phyloP scores from a whole-genome alignment of 2,329 filamentous ascomycete species.

The Endothia cerciana region DNA sequence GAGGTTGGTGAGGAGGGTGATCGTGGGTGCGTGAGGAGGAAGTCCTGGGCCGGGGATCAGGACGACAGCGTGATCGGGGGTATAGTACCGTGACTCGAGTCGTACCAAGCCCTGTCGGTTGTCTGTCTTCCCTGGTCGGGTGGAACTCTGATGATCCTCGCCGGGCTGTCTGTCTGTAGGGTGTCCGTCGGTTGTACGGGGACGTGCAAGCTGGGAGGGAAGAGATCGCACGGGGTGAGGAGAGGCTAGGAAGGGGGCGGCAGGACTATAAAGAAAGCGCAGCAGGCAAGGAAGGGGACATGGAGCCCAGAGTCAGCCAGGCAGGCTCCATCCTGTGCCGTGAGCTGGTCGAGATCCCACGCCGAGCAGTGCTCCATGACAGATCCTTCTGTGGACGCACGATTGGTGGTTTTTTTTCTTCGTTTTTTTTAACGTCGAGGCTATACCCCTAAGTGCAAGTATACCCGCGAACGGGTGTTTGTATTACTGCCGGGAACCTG shows the following conservation, averaged over 20 bases:
- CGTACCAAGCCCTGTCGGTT: neutral
- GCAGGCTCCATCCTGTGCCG: conserved; percentile 20
- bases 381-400: neutral
- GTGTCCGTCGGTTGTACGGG: neutral
- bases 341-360: conserved; percentile 1
- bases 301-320: conserved; percentile 33
- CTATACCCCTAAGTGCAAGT: conserved; percentile 65
- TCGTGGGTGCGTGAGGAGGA: neutral
- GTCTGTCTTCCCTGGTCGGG: neutral
- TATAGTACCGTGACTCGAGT: neutral
- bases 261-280: conserved; percentile 19
- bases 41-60: neutral
- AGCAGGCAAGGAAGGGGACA: conserved; percentile 7
- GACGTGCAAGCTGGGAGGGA: neutral
- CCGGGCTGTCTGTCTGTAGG: neutral
- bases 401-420: too few species aligned
- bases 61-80: neutral
- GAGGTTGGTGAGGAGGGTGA: neutral
- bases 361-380: neutral
- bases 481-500: conserved; percentile 20
- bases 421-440: conserved; percentile 15
- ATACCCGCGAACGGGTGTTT: conserved; percentile 39
- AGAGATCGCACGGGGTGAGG: neutral
- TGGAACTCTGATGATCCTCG: neutral
- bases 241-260: conserved; percentile 9